A percentile compares a stretch with the other conserved stretches of the same genome.
Conservation (phyloP, 1,284 basidiomycete genomes). For the Anthracocystis walkeri region DNA sequence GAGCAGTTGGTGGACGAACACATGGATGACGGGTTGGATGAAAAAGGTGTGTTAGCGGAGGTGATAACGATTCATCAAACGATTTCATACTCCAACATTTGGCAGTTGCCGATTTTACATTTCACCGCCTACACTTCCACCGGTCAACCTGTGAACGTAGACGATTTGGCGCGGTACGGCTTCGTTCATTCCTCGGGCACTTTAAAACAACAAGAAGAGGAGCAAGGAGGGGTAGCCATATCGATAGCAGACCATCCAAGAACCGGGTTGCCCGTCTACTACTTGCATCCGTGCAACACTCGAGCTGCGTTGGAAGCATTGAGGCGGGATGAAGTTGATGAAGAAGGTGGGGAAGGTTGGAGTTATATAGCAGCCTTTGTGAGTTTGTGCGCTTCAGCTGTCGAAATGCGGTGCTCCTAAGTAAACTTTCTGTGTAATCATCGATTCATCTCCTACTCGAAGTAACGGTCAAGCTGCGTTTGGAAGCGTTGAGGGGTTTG, state of each 20-base stretch:
- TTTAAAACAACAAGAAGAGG: too few relatives aligned
- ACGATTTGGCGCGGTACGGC: neutral
- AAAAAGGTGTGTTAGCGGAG: neutral
- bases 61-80: slow-evolving; percentile 15
- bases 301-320: neutral
- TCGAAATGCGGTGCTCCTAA: slow-evolving; percentile 38
- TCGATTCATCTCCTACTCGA: too few relatives aligned
- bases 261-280: slow-evolving; percentile 14
- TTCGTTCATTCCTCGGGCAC: slow-evolving; percentile 1
- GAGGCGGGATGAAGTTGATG: too few relatives aligned
- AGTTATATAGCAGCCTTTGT: slow-evolving; percentile 26
- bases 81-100: slow-evolving; percentile 20
- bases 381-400: slow-evolving; percentile 23
- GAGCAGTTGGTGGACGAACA: neutral
- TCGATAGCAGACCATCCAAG: slow-evolving; percentile 36
- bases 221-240: slow-evolving; percentile 4
- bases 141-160: slow-evolving; percentile 9
- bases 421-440: too few relatives aligned
- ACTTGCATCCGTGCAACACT: slow-evolving; percentile 45
- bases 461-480: too few relatives aligned
- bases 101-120: slow-evolving; percentile 33
- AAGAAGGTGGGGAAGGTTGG: too few relatives aligned
- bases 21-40: neutral
- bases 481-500: too few relatives aligned
- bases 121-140: slow-evolving; percentile 15